Conservation (phyloP, 176 grass and related monocot species). For the Juncus inflexus region DNA sequence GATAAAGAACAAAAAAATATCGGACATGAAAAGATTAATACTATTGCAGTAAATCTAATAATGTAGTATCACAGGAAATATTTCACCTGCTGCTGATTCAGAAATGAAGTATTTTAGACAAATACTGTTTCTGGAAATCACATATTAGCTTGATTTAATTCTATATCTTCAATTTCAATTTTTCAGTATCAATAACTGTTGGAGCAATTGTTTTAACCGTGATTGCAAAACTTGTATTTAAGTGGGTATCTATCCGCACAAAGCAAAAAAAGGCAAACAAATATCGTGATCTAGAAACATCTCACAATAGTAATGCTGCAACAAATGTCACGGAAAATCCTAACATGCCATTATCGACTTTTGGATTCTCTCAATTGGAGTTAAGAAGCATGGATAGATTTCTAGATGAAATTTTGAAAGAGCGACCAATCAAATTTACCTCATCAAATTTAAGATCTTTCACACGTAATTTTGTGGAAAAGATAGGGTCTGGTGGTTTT, state of each 20-base stretch:
- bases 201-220: neutral
- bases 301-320: neutral
- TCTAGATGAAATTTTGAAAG: conserved; percentile 28
- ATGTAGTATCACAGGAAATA: too few relatives aligned
- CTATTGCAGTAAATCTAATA: too few relatives aligned
- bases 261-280: neutral
- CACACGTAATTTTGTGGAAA: conserved; percentile 35
- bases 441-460: conserved; percentile 30
- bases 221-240: conserved; percentile 21
- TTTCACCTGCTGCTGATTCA: too few relatives aligned
- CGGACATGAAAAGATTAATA: too few relatives aligned
- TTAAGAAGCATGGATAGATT: conserved; percentile 29
- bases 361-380: conserved; percentile 21
- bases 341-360: neutral
- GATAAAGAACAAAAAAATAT: too few relatives aligned
- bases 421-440: conserved; percentile 41
- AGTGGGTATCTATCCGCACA: conserved; percentile 8
- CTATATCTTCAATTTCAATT: neutral
- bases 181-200: conserved; percentile 17
- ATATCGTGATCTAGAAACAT: neutral
- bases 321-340: neutral
- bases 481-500: conserved; percentile 36
- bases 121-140: neutral
- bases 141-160: neutral
- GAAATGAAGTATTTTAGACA: neutral